Conservation (phyloP, 768 basidiomycete species). For the Amanita jacksonii region DNA sequence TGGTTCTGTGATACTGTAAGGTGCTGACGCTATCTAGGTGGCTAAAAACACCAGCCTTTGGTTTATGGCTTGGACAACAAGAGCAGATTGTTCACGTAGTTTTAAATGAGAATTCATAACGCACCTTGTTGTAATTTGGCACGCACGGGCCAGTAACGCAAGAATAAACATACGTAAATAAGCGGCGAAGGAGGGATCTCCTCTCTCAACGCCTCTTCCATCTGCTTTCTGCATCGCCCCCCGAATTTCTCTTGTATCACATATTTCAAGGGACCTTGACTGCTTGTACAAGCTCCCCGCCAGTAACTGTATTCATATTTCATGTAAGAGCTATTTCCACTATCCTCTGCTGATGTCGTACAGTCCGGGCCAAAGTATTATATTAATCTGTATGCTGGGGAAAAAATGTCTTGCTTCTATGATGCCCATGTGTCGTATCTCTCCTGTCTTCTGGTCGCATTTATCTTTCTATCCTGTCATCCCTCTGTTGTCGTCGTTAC, state of each 20-base stretch:
- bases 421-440: constrained; percentile 3
- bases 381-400: constrained; percentile 2
- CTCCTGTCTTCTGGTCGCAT: constrained; percentile 5
- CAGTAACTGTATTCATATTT: constrained; percentile 12
- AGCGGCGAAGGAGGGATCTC: too few species aligned
- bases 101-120: constrained; percentile 21
- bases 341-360: constrained; percentile 15
- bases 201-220: constrained; percentile 2
- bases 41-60: constrained; percentile 70
- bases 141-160: neutral
- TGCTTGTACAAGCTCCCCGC: constrained; percentile 17
- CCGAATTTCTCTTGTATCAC: constrained; percentile 16
- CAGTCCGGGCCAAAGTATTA: constrained; percentile 2
- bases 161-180: constrained; percentile 15
- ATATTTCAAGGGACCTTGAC: constrained; percentile 9
- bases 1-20: neutral
- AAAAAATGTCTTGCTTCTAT: constrained; percentile 9
- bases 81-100: constrained; percentile 60
- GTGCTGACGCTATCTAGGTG: constrained; percentile 27
- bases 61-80: constrained; percentile 69
- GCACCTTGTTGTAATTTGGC: too few species aligned
- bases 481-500: constrained; percentile 25
- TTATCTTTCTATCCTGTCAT: constrained; percentile 11
- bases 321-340: constrained; percentile 18
- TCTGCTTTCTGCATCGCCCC: constrained; percentile 9